These are phyloP conservation scores for Lyophyllum atratum DNA, from an alignment of 768 basidiomycete species.

Conservation along the genomic window DNA sequence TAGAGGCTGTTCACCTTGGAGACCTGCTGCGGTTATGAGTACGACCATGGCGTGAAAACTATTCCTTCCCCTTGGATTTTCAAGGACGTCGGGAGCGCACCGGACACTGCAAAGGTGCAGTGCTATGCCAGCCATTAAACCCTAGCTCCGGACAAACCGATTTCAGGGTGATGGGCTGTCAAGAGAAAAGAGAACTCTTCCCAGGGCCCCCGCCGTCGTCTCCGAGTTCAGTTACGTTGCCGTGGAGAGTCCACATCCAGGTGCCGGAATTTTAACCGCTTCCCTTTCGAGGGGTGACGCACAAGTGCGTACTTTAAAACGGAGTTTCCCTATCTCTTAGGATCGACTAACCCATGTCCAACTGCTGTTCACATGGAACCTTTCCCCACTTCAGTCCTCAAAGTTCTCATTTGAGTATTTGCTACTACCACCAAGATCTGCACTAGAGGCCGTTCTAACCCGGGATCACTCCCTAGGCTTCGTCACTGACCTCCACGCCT, in stretches of 20 bases:
- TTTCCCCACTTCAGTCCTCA: conserved; percentile 90
- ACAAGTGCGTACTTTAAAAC: too few species aligned
- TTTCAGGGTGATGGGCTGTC: too few species aligned
- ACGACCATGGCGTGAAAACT: too few species aligned
- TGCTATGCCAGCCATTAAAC: conserved; percentile 73
- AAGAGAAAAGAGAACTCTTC: conserved; percentile 83
- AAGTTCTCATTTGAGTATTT: too few species aligned
- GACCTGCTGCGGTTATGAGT: conserved; percentile 82
- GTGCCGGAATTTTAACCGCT: conserved; percentile 79
- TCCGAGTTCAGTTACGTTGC: too few species aligned
- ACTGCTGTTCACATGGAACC: conserved; percentile 87
- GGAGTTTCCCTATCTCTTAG: too few species aligned
- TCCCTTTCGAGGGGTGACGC: conserved; percentile 79
- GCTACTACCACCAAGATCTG: too few species aligned
- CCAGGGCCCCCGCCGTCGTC: conserved; percentile 67
- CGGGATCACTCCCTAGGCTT: too few species aligned
- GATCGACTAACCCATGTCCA: conserved; percentile 87
- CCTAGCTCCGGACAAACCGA: conserved; percentile 74
- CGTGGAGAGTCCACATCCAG: conserved; percentile 70
- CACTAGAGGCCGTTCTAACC: too few species aligned
- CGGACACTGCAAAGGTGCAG: conserved; percentile 70
- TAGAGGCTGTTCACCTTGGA: too few species aligned
- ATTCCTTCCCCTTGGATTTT: too few species aligned
- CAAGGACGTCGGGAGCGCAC: conserved; percentile 70
- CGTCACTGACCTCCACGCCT: too few species aligned